phyloP scores from a whole-genome alignment of 2,329 filamentous ascomycete species.

The Dactylonectria macrodidyma region DNA sequence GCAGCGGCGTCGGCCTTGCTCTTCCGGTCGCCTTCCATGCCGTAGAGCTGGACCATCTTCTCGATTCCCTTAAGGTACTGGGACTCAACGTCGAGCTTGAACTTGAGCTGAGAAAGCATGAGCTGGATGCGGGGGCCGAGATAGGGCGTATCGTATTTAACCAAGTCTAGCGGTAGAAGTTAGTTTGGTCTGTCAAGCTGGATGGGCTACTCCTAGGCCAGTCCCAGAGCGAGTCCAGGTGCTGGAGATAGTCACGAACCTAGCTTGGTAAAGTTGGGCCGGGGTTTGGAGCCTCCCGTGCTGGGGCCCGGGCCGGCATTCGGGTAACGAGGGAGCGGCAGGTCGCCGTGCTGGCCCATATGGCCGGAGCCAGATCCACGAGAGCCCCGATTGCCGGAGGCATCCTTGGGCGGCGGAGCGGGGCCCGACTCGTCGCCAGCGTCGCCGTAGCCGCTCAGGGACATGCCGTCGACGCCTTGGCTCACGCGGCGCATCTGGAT shows the following conservation, averaged over 20 bases:
- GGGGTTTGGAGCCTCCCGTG: conserved; percentile 77
- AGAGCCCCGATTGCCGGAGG: conserved; percentile 65
- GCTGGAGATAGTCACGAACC: conserved; percentile 69
- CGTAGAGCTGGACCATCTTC: conserved; percentile 98
- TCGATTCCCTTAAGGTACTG: conserved; percentile 99
- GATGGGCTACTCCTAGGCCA: neutral
- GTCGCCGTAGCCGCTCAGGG: conserved; percentile 58
- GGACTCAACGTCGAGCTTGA: conserved; percentile 98
- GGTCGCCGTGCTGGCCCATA: conserved; percentile 72
- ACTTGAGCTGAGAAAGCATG: conserved; percentile 98
- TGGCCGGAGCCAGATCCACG: conserved; percentile 69
- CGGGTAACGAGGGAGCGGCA: conserved; percentile 86
- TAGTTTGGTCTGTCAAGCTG: conserved; percentile 23
- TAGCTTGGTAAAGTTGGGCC: conserved; percentile 96
- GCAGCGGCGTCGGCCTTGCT: conserved; percentile 94
- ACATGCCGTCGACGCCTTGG: conserved; percentile 77
- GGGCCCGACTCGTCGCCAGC: conserved; percentile 67
- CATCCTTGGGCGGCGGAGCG: conserved; percentile 82
- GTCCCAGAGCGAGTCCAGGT: conserved; percentile 4
- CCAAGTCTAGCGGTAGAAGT: conserved; percentile 77
- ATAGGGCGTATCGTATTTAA: conserved; percentile 98
- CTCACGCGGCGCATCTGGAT: conserved; percentile 86
- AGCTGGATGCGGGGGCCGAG: conserved; percentile 98
- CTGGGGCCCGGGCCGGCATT: conserved; percentile 79
- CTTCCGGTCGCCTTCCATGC: conserved; percentile 97